A percentile compares a stretch with the other conserved stretches of the same genome.
phyloP scores from a whole-genome alignment of 768 basidiomycete species.

The Crucibulum laeve region DNA sequence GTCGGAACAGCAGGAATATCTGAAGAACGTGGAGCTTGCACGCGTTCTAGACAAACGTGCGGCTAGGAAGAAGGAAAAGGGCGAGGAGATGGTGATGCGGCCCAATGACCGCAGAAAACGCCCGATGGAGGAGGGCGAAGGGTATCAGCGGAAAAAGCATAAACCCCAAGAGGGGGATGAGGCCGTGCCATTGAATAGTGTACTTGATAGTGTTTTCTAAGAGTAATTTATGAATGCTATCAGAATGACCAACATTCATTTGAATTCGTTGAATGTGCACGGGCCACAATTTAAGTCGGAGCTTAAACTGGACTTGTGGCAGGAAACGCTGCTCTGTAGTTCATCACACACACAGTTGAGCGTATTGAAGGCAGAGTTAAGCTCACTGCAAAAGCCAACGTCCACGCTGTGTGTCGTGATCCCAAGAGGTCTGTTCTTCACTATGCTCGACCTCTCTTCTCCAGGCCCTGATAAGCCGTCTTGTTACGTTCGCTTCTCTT shows the following conservation, averaged over 20 bases:
- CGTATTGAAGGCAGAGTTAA: slow-evolving; percentile 37
- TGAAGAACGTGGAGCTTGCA: slow-evolving; percentile 91
- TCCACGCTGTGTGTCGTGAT: slow-evolving; percentile 49
- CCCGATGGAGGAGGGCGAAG: slow-evolving; percentile 8
- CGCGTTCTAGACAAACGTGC: slow-evolving; percentile 80
- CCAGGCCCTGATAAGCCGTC: slow-evolving; percentile 70
- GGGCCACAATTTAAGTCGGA: slow-evolving; percentile 20
- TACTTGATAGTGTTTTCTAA: slow-evolving; percentile 53
- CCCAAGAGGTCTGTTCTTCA: slow-evolving; percentile 91
- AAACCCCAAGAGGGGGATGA: slow-evolving; percentile 11
- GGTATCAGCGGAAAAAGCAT: slow-evolving; percentile 20
- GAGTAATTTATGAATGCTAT: slow-evolving; percentile 3
- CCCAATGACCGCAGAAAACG: slow-evolving; percentile 28
- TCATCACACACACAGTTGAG: slow-evolving; percentile 64
- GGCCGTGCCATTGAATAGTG: slow-evolving; percentile 25
- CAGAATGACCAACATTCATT: slow-evolving; percentile 4
- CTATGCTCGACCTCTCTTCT: slow-evolving; percentile 82
- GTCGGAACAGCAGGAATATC: slow-evolving; percentile 87
- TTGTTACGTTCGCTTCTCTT: slow-evolving; percentile 49
- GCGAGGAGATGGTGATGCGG: slow-evolving; percentile 44
- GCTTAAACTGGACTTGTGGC: slow-evolving; percentile 14
- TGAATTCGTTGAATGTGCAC: slow-evolving; percentile 16
- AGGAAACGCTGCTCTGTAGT: slow-evolving; percentile 24
- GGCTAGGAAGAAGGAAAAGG: slow-evolving; percentile 56
- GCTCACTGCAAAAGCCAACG: slow-evolving; percentile 38